A percentile compares a stretch with the other conserved stretches of the same genome.
Evolutionary conservation across 108 stramenopile species (phyloP).

Genomic region (Cyclotella atomus): DNA sequence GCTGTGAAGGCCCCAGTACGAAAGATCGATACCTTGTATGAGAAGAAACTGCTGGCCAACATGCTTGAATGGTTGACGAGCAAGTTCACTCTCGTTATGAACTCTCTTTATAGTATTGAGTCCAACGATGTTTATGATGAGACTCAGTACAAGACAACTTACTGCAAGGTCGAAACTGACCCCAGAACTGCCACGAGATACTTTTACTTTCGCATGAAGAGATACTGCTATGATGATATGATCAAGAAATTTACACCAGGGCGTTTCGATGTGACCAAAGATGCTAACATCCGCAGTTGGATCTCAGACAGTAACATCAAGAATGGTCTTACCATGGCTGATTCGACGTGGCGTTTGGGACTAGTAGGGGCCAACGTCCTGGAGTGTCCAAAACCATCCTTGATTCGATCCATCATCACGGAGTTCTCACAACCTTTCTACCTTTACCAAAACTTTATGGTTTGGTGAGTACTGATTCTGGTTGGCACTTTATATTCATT

Average conservation of each 20-base stretch:
- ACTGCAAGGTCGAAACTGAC: constrained; percentile 35
- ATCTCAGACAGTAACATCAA: constrained; percentile 12
- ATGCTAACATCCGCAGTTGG: constrained; percentile 36
- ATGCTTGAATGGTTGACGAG: background rate
- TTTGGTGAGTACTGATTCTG: too few species aligned
- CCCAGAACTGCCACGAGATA: constrained; percentile 36
- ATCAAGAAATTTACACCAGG: constrained; percentile 38
- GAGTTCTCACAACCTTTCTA: constrained; percentile 70
- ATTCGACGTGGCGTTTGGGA: constrained; percentile 39
- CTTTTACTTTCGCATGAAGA: constrained; percentile 53
- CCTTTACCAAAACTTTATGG: constrained; percentile 68
- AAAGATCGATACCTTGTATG: constrained; percentile 15
- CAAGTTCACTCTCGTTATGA: constrained; percentile 11
- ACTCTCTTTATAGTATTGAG: constrained; percentile 25
- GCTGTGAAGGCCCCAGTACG: constrained; percentile 48
- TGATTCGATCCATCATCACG: constrained; percentile 33
- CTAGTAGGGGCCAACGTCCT: constrained; percentile 58
- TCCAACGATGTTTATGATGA: constrained; percentile 1
- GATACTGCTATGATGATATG: constrained; percentile 44
- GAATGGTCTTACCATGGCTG: constrained; percentile 45
- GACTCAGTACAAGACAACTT: constrained; percentile 10
- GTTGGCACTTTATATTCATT: background rate
- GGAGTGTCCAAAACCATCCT: constrained; percentile 48
- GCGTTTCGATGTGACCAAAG: constrained; percentile 23
- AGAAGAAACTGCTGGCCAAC: constrained; percentile 2